Conservation (phyloP, 371 early-diverging fungal species). For the Basidiobolus meristosporus region DNA sequence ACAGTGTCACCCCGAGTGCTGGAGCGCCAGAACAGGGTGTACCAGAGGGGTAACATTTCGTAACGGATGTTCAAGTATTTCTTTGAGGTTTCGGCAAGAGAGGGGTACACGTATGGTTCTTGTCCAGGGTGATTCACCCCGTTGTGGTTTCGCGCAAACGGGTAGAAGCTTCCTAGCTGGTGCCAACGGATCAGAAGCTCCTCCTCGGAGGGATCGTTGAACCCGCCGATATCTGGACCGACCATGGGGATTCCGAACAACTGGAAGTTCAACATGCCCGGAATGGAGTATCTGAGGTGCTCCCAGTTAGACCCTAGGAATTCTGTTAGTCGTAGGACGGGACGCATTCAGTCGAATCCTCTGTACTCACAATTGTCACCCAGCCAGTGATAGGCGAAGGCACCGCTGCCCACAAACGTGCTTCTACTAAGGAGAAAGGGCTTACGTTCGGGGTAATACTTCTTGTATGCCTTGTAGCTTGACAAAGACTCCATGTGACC, state of each 20-base stretch:
- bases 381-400: conserved; percentile 41
- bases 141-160: conserved; percentile 49
- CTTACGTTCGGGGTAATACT: no score
- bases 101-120: conserved; percentile 29
- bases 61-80: conserved; percentile 30
- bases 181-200: conserved; percentile 43
- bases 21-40: conserved; percentile 29
- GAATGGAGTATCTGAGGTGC: no score
- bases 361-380: conserved; percentile 34
- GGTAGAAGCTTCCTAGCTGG: conserved; percentile 51
- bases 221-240: conserved; percentile 48
- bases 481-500: no score
- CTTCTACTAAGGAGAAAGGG: no score
- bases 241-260: conserved; percentile 39
- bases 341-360: conserved; percentile 20
- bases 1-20: conserved; percentile 21
- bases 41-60: conserved; percentile 33
- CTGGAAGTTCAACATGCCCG: conserved; percentile 32
- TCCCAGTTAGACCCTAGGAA: no score
- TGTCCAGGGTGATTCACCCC: no score
- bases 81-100: conserved; percentile 19
- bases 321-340: no score
- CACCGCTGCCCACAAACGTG: no score
- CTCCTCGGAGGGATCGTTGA: conserved; percentile 23
- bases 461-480: no score